These are phyloP conservation scores for Annulohypoxylon maeteangense DNA, from an alignment of 495 filamentous ascomycete genomes.

Conservation along the genomic window DNA sequence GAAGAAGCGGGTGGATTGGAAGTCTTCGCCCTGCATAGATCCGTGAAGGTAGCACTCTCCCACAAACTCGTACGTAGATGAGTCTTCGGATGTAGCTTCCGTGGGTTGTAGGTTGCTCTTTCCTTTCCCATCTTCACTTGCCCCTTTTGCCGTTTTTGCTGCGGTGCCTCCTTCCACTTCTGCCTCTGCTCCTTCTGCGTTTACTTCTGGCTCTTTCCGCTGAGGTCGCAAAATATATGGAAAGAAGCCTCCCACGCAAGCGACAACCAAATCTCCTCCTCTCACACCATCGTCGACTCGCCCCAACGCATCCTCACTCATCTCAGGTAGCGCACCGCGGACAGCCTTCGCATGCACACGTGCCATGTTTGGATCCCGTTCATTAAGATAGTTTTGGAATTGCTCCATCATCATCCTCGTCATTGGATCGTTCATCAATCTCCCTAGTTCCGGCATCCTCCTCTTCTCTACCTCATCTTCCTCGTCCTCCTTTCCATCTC, in stretches of 20 bases:
- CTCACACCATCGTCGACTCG: slow-evolving; percentile 20
- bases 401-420: neutral
- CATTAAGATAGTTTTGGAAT: slow-evolving; percentile 24
- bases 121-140: neutral
- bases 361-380: slow-evolving; percentile 18
- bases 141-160: neutral
- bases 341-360: slow-evolving; percentile 9
- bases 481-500: neutral
- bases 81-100: neutral
- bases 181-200: neutral
- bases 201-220: neutral
- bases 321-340: slow-evolving; percentile 11
- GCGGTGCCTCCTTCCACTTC: neutral
- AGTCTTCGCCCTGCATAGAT: slow-evolving; percentile 43
- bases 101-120: neutral
- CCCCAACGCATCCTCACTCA: neutral
- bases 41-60: slow-evolving; percentile 41
- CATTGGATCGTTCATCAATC: slow-evolving; percentile 14
- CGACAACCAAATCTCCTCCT: slow-evolving; percentile 42
- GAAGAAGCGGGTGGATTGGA: slow-evolving; percentile 1
- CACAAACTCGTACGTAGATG: slow-evolving; percentile 38
- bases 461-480: neutral
- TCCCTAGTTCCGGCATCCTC: slow-evolving; percentile 10
- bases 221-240: slow-evolving; percentile 40
- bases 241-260: slow-evolving; percentile 39